Base-by-base conservation (phyloP, 2,329 filamentous ascomycete genomes). In the Harringtonia lauricola region DNA sequence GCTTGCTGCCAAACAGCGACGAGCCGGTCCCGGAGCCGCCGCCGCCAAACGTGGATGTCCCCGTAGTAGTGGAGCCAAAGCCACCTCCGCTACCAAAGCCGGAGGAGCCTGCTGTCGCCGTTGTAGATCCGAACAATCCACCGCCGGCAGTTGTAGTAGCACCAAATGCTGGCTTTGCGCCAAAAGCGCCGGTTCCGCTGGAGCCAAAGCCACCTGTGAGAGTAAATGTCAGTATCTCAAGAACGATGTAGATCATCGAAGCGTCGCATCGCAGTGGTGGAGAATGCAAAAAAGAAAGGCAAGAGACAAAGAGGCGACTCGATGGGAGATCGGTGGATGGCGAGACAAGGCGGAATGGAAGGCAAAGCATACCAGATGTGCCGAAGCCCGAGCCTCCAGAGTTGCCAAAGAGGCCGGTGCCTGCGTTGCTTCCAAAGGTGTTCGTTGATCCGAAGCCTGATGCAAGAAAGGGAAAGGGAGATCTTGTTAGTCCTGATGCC, bases 1-100 rank as follows among this genome's bases (percentile, higher is more conserved):
- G 60, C 56, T 76, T 76, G 53, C 55, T 66, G 36, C 73, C 74
- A 51, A 81, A 81, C 50, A 82, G 60, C 0, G 55, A 55, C 7
- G n/a, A n/a, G n/a, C n/a, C n/a, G n/a, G n/a, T n/a, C n/a, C 28
- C 28, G 3, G 46, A 42, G 24, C 71, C 66, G 44, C 67, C 62
- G 24, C 65, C 59, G 43, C 55, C 59, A 36, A 59, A 68, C 31
- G 71, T 72, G 1, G 63, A 55, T 2, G 55, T 52, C 6, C 54
- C 60, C 26, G 58, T 52, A 2, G 57, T 18, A 53, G 53, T 61
- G 36, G 50, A 45, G 29, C 61, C 60, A 44, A 74, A 73, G 1
- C 64, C 65, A 28, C 66, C 64, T 42, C 64, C 64, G 24, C 36
- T 12, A 7, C 61, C 61, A 39, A 60, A 61, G 9, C 59, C 56